Base-by-base conservation (phyloP, 2,329 filamentous ascomycete genomes). In the Pezicula radicicola region DNA sequence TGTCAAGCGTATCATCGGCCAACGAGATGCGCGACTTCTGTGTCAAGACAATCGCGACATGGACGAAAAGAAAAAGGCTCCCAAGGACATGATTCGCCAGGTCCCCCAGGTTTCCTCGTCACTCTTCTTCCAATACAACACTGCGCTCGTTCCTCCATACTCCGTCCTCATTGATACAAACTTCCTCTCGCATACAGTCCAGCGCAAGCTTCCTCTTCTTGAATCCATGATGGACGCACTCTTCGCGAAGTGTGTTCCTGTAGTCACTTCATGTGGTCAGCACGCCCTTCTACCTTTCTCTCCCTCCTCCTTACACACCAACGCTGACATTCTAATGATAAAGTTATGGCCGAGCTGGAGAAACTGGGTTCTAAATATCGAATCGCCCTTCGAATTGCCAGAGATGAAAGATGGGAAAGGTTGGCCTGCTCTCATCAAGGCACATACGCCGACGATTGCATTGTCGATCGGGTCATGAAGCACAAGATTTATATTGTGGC, bases 371-470 rank as follows among this genome's bases (percentile, higher is more conserved):
- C 84, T 3, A 94, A 94, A 67, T 97, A 96, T 73, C 77, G 92
- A 7, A 84, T 97, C 50, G 92, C 93, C 1, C 71, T 96, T 52
- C 78, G 88, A 15, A 91, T 97, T 49, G 94, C 94, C 0, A 77
- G 92, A 50, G 94, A 99, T 68, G 90, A 96, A 70, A 76, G 93
- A 55, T 97, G 90, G 82, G 86, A 93, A 68, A 75, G 92, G 47
- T 72, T 96, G 46, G 83, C 87, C 66, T 99, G 94, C 70, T 89
- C 92, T 62, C 94, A 97, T 75, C 93, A 91, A 71, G 91, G 91
- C 36, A 39, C 90, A 65, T 28, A 28, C 9, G 27, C 27, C 9
- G 27, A 28, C 9, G 27, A 28, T 9, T 28, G 27, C 27, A 80
- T 91, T 18, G 85, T 90, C 37, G 86, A 90, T 66, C 72, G 85